phyloP scores from a whole-genome alignment of 2,329 filamentous ascomycete genomes.

The Talaromyces pinophilus region DNA sequence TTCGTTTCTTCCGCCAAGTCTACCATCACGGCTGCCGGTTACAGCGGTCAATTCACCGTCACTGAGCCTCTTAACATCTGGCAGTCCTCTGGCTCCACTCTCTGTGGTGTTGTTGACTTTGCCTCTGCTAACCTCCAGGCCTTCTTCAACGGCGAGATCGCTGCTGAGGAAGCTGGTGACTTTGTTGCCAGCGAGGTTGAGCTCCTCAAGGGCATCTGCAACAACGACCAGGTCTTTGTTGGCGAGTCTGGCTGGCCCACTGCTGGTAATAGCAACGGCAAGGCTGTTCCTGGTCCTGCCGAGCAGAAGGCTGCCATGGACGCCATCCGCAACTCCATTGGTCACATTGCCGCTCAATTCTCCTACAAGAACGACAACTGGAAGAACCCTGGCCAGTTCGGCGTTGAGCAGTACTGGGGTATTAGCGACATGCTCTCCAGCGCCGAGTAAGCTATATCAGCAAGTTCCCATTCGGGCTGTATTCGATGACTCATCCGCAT shows the following conservation, averaged over 20 bases:
- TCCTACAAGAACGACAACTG: conserved; percentile 76
- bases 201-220: conserved; percentile 70
- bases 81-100: conserved; percentile 58
- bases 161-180: conserved; percentile 66
- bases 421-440: conserved; percentile 17
- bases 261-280: conserved; percentile 67
- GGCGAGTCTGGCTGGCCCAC: conserved; percentile 93
- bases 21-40: conserved; percentile 65
- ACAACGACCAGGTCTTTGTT: conserved; percentile 57
- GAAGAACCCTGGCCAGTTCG: conserved; percentile 71
- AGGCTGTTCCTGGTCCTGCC: conserved; percentile 64
- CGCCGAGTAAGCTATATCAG: conserved; percentile 8
- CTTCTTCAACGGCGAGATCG: conserved; percentile 79
- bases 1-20: conserved; percentile 70
- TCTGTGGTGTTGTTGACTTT: conserved; percentile 76
- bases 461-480: neutral
- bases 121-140: conserved; percentile 86
- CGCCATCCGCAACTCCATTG: conserved; percentile 66
- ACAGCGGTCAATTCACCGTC: conserved; percentile 75
- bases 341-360: conserved; percentile 76
- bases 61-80: conserved; percentile 82
- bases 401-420: conserved; percentile 81
- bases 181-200: conserved; percentile 76
- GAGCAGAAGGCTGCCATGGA: conserved; percentile 74
- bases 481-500: neutral